Percentiles rank a stretch among this genome's conserved stretches.
Conservation (phyloP, 169 alveolate genomes). For the Amoebophrya sp. region DNA sequence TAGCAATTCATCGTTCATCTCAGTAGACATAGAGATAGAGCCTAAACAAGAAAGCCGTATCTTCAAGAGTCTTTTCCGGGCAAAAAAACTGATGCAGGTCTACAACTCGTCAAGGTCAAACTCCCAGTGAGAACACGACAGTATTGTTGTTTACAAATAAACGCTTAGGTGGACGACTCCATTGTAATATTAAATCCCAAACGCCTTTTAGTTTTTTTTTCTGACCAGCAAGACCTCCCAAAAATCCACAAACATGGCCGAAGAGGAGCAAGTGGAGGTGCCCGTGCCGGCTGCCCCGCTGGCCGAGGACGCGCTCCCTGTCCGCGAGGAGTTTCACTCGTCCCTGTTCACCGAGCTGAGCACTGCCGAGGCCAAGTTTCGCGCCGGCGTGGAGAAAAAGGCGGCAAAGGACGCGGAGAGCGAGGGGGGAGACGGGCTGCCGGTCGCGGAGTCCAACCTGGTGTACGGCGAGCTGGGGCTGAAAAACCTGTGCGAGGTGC, state of each 20-base stretch:
- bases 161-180: too few species aligned
- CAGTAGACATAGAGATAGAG: too few species aligned
- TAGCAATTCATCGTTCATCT: too few species aligned
- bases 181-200: too few species aligned
- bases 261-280: not conserved
- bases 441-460: not conserved
- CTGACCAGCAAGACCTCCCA: too few species aligned
- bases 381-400: not conserved
- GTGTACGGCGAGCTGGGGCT: not conserved
- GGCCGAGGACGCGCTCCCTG: not conserved
- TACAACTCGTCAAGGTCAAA: too few species aligned
- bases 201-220: too few species aligned
- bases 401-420: not conserved
- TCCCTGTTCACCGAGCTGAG: not conserved
- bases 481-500: not conserved
- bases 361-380: not conserved
- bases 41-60: too few species aligned
- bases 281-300: not conserved
- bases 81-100: too few species aligned
- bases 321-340: not conserved
- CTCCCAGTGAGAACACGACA: too few species aligned
- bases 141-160: too few species aligned
- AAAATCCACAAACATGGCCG: not conserved
- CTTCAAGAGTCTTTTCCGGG: too few species aligned
- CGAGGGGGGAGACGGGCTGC: not conserved